A percentile compares a stretch with the other conserved stretches of the same genome.
Evolutionary conservation across 352 stramenopile species (phyloP).

Genomic region (Globisporangium radiosum): DNA sequence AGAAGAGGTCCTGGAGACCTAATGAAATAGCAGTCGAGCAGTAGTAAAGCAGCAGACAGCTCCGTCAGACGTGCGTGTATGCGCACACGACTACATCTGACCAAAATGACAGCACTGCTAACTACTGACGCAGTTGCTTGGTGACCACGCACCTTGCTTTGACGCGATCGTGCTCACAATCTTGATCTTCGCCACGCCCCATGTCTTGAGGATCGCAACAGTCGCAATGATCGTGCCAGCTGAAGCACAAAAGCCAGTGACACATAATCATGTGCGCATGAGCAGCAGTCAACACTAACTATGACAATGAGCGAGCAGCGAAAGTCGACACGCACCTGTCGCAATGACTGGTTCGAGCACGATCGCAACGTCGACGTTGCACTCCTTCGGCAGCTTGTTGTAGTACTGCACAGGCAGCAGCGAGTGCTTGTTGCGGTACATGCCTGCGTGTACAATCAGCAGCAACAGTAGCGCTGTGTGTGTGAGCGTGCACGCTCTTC

Average conservation of each 20-base stretch:
- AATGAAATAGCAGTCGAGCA: neutral
- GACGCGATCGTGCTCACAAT: constrained; percentile 93
- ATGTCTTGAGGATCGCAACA: constrained; percentile 94
- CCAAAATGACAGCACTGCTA: neutral
- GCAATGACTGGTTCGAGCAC: constrained; percentile 97
- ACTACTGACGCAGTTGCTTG: neutral
- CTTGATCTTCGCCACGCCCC: constrained; percentile 91
- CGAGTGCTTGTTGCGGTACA: constrained; percentile 89
- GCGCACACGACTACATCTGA: too few relatives aligned
- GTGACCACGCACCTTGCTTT: constrained; percentile 52
- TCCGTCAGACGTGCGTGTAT: neutral
- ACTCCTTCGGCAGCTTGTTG: constrained; percentile 96
- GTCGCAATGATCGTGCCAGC: constrained; percentile 92
- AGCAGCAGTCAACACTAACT: neutral
- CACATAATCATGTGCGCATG: neutral
- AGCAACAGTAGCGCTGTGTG: neutral
- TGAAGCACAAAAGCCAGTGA: constrained; percentile 8
- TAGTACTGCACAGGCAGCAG: constrained; percentile 98
- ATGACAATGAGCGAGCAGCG: neutral
- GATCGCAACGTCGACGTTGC: constrained; percentile 90
- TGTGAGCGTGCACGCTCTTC: neutral
- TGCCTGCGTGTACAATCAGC: constrained; percentile 25
- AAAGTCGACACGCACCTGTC: constrained; percentile 47
- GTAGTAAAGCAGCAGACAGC: neutral
- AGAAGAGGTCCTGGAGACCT: constrained; percentile 73